phyloP scores from a whole-genome alignment of 306 rosid species.

The Quercus cerris region DNA sequence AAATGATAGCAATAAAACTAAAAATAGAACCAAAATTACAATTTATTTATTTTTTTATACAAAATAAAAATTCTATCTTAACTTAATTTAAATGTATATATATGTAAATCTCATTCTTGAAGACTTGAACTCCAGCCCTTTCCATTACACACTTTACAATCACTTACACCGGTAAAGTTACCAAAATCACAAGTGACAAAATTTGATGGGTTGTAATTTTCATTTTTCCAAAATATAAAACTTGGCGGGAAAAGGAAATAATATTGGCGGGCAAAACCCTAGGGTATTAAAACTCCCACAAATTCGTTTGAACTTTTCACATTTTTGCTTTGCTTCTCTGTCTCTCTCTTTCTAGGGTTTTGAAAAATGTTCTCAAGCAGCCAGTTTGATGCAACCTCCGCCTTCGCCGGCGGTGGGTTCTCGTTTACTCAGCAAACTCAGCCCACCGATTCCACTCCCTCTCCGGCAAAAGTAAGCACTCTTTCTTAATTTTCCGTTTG shows the following conservation, averaged over 20 bases:
- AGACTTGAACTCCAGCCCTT: fast-evolving
- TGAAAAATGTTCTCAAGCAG: conserved; percentile 60
- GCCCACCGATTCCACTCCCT: conserved; percentile 48
- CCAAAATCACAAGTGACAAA: too few relatives aligned
- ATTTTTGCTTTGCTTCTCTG: neutral
- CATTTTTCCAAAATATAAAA: too few relatives aligned
- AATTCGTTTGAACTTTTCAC: neutral
- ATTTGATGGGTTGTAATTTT: too few relatives aligned
- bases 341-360: conserved; percentile 33
- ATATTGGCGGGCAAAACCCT: conserved; percentile 48
- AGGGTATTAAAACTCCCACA: neutral
- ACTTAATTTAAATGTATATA: too few relatives aligned
- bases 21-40: too few relatives aligned
- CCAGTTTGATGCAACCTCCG: conserved; percentile 57
- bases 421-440: conserved; percentile 53
- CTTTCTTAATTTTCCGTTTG: conserved; percentile 15
- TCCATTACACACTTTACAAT: too few relatives aligned
- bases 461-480: conserved; percentile 47
- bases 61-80: fast-evolving
- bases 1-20: too few relatives aligned
- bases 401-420: conserved; percentile 69
- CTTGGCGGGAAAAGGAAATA: conserved; percentile 38
- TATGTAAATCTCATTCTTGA: fast-evolving
- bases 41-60: too few relatives aligned
- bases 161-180: too few relatives aligned